Evolutionary conservation across 2,329 filamentous ascomycete genomes (phyloP), one percentile per base, ranked within the genome.

Genomic region (Colletotrichum sp.): DNA sequence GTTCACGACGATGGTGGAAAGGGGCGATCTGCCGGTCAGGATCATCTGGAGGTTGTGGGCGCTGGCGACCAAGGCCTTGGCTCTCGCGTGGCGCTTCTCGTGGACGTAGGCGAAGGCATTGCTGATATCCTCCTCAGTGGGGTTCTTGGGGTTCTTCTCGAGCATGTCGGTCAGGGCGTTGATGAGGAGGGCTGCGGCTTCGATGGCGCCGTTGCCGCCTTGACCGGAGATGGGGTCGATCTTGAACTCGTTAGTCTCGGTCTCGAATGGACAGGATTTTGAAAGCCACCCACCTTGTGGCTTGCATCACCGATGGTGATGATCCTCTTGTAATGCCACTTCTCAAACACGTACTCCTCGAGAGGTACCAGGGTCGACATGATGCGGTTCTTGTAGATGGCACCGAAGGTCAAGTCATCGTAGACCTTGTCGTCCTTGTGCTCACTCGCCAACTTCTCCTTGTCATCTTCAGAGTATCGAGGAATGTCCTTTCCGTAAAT

Each of bases 251-350:
- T 76, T 15, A 76, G 57, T 24, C 5, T 70, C 5, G 24, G 24
- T 6, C 8, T 8, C 13, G 44, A 13, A 49, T 3, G 6, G 3
- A 5, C 2, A 21, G 4, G n/a, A 9, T 0, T 2, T 5, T 6
- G 12, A 6, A 2, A 16, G 16, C 3, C 15, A 2, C 13, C 6
- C 78, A 83, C 84, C 81, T 87, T 88, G 76, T 88, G 86, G 8
- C 82, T 84, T 1, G 86, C 81, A 76, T 88, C 87, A 1, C 86
- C 86, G 8, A 88, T 81, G 2, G 82, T 79, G 3, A 87, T 80
- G 5, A 86, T 82, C 12, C 87, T 79, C 13, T 82, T 80, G 57
- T 82, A 86, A 66, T 85, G 81, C 84, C 86, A 88, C 44, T 82
- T 80, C 13, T 82, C 76, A n/a, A 86, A 82, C 2, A 86, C 81